A percentile compares a stretch with the other conserved stretches of the same genome.
These are phyloP conservation scores for Amylostereum chailletii DNA, from an alignment of 1,284 basidiomycete species.

Conservation along the genomic window DNA sequence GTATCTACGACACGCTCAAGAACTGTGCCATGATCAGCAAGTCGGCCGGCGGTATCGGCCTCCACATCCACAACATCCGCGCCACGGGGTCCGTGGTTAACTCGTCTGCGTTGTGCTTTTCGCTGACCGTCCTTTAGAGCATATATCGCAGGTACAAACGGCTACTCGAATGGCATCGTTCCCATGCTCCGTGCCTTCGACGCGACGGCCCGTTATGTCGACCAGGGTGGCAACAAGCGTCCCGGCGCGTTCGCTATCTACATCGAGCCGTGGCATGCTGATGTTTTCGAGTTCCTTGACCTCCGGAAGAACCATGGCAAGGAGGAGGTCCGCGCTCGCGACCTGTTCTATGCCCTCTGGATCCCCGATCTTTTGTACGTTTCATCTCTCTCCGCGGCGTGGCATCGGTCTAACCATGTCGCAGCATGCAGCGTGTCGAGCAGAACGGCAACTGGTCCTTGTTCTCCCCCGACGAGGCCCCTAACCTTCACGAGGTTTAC, in stretches of 20 bases:
- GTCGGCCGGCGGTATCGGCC: constrained; percentile 95
- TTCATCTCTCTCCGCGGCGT: background rate
- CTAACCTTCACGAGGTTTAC: constrained; percentile 85
- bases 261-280: constrained; percentile 96
- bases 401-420: constrained; percentile 6
- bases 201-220: constrained; percentile 97
- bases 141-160: constrained; percentile 93
- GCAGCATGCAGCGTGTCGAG: constrained; percentile 90
- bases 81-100: constrained; percentile 69
- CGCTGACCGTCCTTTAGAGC: constrained; percentile 34
- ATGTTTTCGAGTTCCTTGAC: constrained; percentile 97
- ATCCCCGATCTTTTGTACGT: constrained; percentile 93
- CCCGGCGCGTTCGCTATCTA: constrained; percentile 98
- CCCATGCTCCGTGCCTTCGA: constrained; percentile 99
- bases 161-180: constrained; percentile 97
- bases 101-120: constrained; percentile 8
- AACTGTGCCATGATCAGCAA: constrained; percentile 99
- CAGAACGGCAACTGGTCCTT: constrained; percentile 87
- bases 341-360: constrained; percentile 99
- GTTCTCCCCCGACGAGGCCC: constrained; percentile 97
- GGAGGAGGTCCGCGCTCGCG: constrained; percentile 94
- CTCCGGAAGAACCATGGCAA: constrained; percentile 99
- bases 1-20: constrained; percentile 98
- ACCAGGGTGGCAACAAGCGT: constrained; percentile 99
- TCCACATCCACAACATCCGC: constrained; percentile 95